Evolutionary conservation across 306 rosid species (phyloP).

Genomic region (Abrus precatorius): DNA sequence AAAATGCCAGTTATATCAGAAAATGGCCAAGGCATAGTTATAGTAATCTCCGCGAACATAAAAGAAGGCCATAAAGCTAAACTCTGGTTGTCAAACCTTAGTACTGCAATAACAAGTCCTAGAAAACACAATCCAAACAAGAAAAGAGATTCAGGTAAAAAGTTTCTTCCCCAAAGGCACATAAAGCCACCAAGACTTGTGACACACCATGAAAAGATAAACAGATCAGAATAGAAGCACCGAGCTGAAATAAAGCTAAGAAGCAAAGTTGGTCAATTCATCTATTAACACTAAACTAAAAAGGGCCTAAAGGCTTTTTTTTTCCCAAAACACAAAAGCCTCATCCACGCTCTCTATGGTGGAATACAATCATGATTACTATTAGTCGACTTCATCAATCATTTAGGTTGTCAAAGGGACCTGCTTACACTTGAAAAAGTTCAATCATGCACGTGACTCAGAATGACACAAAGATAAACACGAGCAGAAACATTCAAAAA

Average conservation of each 20-base stretch:
- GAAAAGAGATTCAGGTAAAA: background rate
- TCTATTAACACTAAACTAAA: background rate
- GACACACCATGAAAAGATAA: background rate
- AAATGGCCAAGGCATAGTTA: background rate
- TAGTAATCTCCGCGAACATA: slow-evolving; percentile 5
- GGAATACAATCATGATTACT: background rate
- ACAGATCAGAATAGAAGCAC: slow-evolving; percentile 15
- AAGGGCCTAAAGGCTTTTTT: background rate
- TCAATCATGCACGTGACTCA: background rate
- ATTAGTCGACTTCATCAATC: background rate
- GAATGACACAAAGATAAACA: background rate
- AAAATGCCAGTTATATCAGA: slow-evolving; percentile 23
- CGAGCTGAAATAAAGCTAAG: slow-evolving; percentile 5
- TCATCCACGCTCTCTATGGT: background rate
- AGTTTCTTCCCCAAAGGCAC: background rate
- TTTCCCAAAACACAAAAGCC: background rate
- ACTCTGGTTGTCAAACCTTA: slow-evolving; percentile 18
- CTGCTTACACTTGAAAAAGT: slow-evolving; percentile 32
- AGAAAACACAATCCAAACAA: slow-evolving; percentile 12
- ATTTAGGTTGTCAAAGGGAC: slow-evolving; percentile 20
- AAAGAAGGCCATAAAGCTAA: slow-evolving; percentile 34
- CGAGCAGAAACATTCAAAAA: background rate
- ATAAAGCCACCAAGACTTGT: background rate
- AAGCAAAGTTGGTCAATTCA: slow-evolving; percentile 16
- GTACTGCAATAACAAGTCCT: slow-evolving; percentile 16